phyloP scores from a whole-genome alignment of 257 asterid species.

The Linderniella brevidens region DNA sequence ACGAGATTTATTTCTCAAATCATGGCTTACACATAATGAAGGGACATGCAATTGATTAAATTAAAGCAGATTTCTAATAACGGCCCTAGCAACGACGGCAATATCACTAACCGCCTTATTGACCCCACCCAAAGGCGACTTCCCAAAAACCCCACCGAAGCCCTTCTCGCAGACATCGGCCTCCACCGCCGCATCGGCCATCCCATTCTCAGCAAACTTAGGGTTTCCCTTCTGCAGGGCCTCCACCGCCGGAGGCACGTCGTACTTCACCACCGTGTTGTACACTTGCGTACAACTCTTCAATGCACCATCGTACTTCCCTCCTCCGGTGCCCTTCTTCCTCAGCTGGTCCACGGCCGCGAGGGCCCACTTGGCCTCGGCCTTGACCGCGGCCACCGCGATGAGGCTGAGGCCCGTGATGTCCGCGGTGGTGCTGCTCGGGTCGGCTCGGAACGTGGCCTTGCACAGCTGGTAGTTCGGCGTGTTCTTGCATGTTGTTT shows the following conservation, averaged over 20 bases:
- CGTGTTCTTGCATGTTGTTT: slow-evolving; percentile 38
- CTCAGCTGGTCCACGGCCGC: slow-evolving; percentile 10
- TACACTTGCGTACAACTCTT: slow-evolving; percentile 15
- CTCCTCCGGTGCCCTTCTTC: too few species aligned
- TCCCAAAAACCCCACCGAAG: slow-evolving; percentile 5
- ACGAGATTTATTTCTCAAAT: too few species aligned
- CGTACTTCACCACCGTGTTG: slow-evolving; percentile 16
- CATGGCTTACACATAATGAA: too few species aligned
- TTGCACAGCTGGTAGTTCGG: slow-evolving; percentile 45
- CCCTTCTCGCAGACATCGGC: slow-evolving; percentile 27
- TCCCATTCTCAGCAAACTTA: slow-evolving; percentile 39
- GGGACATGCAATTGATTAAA: too few species aligned
- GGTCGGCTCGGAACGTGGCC: slow-evolving; percentile 12
- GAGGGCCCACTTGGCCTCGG: slow-evolving; percentile 10
- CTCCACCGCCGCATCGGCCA: slow-evolving; percentile 37
- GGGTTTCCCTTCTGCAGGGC: slow-evolving; percentile 29
- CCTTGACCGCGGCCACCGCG: slow-evolving; percentile 23
- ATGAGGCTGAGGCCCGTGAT: slow-evolving; percentile 22
- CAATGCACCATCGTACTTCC: slow-evolving; percentile 9
- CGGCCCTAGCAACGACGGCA: slow-evolving; percentile 27
- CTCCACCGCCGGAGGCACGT: slow-evolving; percentile 28
- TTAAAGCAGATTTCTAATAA: slow-evolving; percentile 31
- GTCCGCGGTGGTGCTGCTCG: slow-evolving; percentile 13
- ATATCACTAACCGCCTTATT: slow-evolving; percentile 17
- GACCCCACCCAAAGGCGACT: slow-evolving; percentile 17